Conservation (phyloP, 108 stramenopile species). For the Skeletonema grethae region DNA sequence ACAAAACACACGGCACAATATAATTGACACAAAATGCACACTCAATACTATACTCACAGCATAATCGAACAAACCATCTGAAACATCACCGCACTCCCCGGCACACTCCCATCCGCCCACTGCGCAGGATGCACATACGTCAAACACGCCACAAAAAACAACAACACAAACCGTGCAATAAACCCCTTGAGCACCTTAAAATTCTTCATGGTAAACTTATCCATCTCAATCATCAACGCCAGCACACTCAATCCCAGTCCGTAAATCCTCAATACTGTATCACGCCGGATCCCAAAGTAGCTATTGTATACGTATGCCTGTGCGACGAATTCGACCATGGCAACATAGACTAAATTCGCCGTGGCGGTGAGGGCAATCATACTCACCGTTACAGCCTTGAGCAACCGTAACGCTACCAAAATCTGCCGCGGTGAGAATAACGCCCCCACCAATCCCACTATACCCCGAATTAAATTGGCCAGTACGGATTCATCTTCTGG, state of each 20-base stretch:
- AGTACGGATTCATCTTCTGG: constrained; percentile 30
- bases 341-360: constrained; percentile 70
- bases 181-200: constrained; percentile 77
- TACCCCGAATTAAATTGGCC: constrained; percentile 31
- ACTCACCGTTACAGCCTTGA: constrained; percentile 70
- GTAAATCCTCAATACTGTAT: constrained; percentile 70
- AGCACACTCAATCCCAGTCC: constrained; percentile 51
- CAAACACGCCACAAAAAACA: constrained; percentile 70
- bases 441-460: constrained; percentile 38
- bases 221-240: constrained; percentile 73
- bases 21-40: too few relatives aligned
- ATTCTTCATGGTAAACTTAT: constrained; percentile 49
- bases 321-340: constrained; percentile 61
- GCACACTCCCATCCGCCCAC: constrained; percentile 39
- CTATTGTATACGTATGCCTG: constrained; percentile 30
- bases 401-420: constrained; percentile 62
- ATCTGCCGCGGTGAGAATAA: constrained; percentile 69
- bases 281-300: constrained; percentile 63
- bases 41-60: too few relatives aligned
- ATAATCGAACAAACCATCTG: constrained; percentile 74
- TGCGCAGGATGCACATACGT: constrained; percentile 62
- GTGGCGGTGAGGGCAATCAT: constrained; percentile 63
- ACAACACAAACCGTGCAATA: constrained; percentile 54
- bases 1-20: too few relatives aligned
- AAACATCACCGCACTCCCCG: constrained; percentile 72